Conservation (phyloP, 2,329 filamentous ascomycete species). For the Exophiala calicioides region DNA sequence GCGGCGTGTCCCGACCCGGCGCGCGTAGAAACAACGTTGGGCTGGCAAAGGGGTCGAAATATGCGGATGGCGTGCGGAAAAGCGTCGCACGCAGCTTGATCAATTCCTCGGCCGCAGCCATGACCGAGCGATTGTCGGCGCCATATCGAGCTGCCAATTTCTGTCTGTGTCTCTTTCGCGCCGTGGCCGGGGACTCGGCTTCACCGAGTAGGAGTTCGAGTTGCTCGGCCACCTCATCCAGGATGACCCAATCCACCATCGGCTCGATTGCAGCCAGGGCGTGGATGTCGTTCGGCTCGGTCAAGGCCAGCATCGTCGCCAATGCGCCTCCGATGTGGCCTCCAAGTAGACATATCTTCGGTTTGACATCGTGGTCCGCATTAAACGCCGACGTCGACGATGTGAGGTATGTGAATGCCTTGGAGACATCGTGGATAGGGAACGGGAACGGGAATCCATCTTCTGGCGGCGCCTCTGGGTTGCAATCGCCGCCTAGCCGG, state of each 20-base stretch:
- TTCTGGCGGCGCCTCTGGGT: neutral
- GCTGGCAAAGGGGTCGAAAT: constrained; percentile 48
- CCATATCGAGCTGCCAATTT: constrained; percentile 26
- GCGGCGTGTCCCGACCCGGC: constrained; percentile 41
- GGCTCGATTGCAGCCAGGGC: constrained; percentile 37
- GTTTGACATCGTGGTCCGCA: constrained; percentile 5
- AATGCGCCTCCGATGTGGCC: constrained; percentile 44
- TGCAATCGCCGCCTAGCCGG: constrained; percentile 35
- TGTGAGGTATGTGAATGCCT: constrained; percentile 27
- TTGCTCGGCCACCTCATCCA: constrained; percentile 38
- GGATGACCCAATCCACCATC: constrained; percentile 34
- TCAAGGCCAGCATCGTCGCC: constrained; percentile 46
- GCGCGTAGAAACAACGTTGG: constrained; percentile 46
- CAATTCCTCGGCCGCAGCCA: constrained; percentile 23
- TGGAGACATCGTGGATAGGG: constrained; percentile 34
- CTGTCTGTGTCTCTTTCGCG: constrained; percentile 23
- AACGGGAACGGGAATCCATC: constrained; percentile 26
- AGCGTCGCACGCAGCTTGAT: constrained; percentile 39
- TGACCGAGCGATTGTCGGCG: constrained; percentile 1
- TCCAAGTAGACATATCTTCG: constrained; percentile 35
- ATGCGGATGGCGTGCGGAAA: constrained; percentile 39
- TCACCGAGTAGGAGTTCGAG: no score
- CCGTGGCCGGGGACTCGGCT: neutral
- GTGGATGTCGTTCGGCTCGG: constrained; percentile 38
- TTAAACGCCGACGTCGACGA: constrained; percentile 22